Base-by-base conservation (phyloP, 176 grass and related monocot genomes). In the Chloris gayana region DNA sequence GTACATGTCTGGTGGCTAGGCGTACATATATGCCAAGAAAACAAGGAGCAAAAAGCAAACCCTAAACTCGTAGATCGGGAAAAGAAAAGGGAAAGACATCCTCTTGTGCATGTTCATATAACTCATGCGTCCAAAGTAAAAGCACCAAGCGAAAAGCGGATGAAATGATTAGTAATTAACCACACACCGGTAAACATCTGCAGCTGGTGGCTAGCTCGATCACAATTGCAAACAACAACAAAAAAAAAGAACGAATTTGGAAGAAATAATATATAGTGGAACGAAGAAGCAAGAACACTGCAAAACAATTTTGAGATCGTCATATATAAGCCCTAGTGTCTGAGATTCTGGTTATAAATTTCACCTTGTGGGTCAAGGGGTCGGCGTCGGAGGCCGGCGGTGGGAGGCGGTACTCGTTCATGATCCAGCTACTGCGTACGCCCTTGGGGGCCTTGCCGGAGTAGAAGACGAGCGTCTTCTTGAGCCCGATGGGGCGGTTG, bases 381-480 rank as follows among this genome's bases (percentile, higher is more conserved):
- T 96, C 86, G 9, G 82, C 27, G 22, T 95, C 91, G 22, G 62
- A 56, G 21, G 88, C 66, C 7, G 61, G 70, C 0, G 74, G 90
- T 1, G 92, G 96, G 72, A 99, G 76, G 38, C 97, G 97, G 31
- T 99, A 99, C 88, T 99, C 97, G 81, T 99, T 99, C 97, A 99
- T 99, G 78, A 99, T 99, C 97, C 97, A 99, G 84, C 93, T 96
- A 57, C 79, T 88, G 67, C 97, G 79, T 51, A 93, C 65, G 80
- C 97, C 97, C 82, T 93, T 99, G 62, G 97, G 93, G 6, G 97
- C 97, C 78, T 99, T 99, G 41, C 97, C 97, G 37, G 88, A 93
- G 90, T 98, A 98, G 92, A 98, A 98, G 25, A 98, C 96, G 18
- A 98, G 84, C 11, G 96, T 98, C 83, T 98, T 98, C 82, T 98